Percentiles rank a stretch among this genome's conserved stretches.
Conservation (phyloP, 2,329 filamentous ascomycete genomes). For the Mariannaea sp. region DNA sequence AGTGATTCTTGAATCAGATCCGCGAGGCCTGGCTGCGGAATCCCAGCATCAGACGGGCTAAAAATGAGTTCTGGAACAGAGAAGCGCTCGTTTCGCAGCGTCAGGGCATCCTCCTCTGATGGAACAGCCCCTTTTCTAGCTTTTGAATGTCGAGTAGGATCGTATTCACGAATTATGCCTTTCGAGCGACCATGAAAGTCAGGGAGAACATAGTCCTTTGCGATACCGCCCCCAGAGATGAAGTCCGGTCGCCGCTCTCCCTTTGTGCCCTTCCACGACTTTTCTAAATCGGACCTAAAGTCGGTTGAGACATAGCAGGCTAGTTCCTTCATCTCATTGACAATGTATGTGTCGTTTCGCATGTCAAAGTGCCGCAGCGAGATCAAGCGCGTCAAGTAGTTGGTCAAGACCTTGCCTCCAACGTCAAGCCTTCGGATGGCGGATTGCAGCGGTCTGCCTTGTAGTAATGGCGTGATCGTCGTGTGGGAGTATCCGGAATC, state of each 20-base stretch:
- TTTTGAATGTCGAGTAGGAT: slow-evolving; percentile 65
- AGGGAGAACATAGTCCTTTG: slow-evolving; percentile 90
- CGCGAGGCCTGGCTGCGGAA: slow-evolving; percentile 80
- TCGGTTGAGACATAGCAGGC: slow-evolving; percentile 82
- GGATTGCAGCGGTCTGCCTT: slow-evolving; percentile 77
- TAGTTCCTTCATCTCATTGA: slow-evolving; percentile 94
- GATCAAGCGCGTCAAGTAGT: slow-evolving; percentile 86
- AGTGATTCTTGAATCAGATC: slow-evolving; percentile 84
- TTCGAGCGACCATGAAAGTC: slow-evolving; percentile 68
- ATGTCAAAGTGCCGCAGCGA: slow-evolving; percentile 94
- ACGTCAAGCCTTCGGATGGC: slow-evolving; percentile 86
- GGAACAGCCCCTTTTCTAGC: slow-evolving; percentile 52
- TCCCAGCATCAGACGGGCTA: slow-evolving; percentile 80
- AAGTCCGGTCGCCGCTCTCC: slow-evolving; percentile 60
- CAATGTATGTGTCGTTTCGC: slow-evolving; percentile 89
- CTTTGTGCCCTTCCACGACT: slow-evolving; percentile 78
- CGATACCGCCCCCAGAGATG: slow-evolving; percentile 62
- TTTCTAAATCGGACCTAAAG: slow-evolving; percentile 78
- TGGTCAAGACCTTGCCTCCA: slow-evolving; percentile 91
- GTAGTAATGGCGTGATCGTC: slow-evolving; percentile 83
- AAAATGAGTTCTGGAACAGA: slow-evolving; percentile 89
- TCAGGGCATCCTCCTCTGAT: slow-evolving; percentile 74
- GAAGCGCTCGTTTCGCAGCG: slow-evolving; percentile 91
- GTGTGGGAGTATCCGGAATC: slow-evolving; percentile 95
- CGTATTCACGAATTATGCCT: slow-evolving; percentile 78